Base-by-base conservation (phyloP, 768 basidiomycete genomes). In the Tulasnella sp. region DNA sequence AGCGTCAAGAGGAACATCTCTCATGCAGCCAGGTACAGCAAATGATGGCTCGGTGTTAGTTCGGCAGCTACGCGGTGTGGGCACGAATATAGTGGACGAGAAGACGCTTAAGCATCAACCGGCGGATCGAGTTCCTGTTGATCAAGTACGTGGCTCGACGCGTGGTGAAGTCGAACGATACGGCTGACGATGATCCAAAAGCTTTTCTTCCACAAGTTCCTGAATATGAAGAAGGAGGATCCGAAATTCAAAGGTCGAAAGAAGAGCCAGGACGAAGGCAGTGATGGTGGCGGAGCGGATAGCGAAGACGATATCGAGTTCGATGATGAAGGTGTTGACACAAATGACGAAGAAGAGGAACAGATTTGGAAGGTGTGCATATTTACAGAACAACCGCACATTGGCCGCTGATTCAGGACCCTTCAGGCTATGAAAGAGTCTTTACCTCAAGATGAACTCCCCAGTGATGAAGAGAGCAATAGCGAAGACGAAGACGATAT, bases 131-230 rank as follows among this genome's bases (percentile, higher is more conserved):
- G 89, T 99, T 6, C 94, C 96, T 0, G 95, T 92, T 24, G 97
- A 99, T 84, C 94, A 97, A 88, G 93, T 94, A 37, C 31, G 81
- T 58, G 76, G 78, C 77, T 82, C 31, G 42, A 75, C 74, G 31
- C 40, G 11, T 5, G 14, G 24, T 40, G 31, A 34, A 16, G 31
- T 12, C 4, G 11, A 42, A 50, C 24, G 54, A n/a, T 77, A 28
- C 1, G n/a, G 8, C 24, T 31, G 40, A 50, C 11, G 28, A 14
- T 22, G 34, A 1, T 40, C 16, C 44, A 73, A 5, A 79, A 95
- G 95, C 83, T 94, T 44, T 98, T 98, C 89, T 98, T 96, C 88
- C 92, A 98, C 85, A 92, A 92, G 83, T 98, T 91, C 87, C 98
- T 98, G 85, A 88, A 86, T 83, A 89, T 89, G 78, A 88, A 87